Conservation (phyloP, 129 eudicot genomes). For the Solidago caesia region DNA sequence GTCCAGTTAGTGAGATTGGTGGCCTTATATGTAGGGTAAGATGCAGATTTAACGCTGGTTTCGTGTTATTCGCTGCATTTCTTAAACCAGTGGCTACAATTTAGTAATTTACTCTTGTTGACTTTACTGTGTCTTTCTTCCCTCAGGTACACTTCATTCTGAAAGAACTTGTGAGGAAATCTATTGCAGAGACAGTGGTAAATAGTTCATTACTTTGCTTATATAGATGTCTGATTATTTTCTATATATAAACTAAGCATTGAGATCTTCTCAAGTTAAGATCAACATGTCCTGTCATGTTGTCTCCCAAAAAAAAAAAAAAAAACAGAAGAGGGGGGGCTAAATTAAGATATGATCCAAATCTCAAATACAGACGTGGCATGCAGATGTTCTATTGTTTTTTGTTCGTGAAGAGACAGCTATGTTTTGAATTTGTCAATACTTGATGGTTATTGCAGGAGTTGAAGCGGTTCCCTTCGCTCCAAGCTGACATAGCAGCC, state of each 20-base stretch:
- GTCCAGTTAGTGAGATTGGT: neutral
- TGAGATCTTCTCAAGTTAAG: no score
- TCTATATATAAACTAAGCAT: neutral
- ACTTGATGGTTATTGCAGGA: slow-evolving; percentile 44
- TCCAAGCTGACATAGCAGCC: slow-evolving; percentile 87
- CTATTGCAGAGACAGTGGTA: slow-evolving; percentile 85
- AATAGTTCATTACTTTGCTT: slow-evolving; percentile 5
- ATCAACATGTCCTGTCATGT: no score
- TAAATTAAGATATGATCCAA: neutral
- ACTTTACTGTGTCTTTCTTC: slow-evolving; percentile 12
- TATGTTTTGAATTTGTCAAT: neutral
- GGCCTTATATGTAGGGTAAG: neutral
- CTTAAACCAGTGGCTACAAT: neutral
- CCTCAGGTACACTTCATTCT: slow-evolving; percentile 84
- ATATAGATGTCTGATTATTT: slow-evolving; percentile 11
- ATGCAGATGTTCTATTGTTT: neutral
- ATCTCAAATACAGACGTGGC: neutral
- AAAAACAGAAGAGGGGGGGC: no score
- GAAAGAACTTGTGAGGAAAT: slow-evolving; percentile 96
- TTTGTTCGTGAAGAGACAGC: slow-evolving; percentile 2
- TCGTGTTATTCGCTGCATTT: slow-evolving; percentile 10
- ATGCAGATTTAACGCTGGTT: neutral
- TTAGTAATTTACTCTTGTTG: neutral
- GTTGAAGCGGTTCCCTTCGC: slow-evolving; percentile 90
- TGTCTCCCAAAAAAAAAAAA: no score